Evolutionary conservation across 495 filamentous ascomycete species (phyloP), one percentile per base, ranked within the genome.

Genomic region (Collariella sp.): DNA sequence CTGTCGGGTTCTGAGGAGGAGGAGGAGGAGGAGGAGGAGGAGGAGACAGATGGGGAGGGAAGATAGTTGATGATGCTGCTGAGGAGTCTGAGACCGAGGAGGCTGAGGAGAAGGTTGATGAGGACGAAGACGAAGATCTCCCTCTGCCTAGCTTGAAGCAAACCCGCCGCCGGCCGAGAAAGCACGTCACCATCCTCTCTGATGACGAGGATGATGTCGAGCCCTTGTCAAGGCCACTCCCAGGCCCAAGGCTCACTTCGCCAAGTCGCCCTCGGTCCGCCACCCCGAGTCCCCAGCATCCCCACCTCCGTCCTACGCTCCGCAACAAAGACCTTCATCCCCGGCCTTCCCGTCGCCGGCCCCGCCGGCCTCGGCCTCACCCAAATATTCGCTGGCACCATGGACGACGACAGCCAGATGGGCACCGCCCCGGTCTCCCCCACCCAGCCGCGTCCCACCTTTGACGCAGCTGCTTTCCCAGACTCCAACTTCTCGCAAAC

Each of bases 381-480:
- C 5, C 91, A 96, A 65, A 88, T 89, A 48, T 96, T 95, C 66
- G 85, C 86, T n/a, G 89, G 87, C 23, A 96, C 91, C 2, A 84
- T 96, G 79, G 87, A 83, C 45, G 87, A 83, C 45, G 80, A 87
- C 31, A 81, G 79, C 53, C 71, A 76, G 64, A 58, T 50, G 45
- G 70, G 63, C 11, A 59, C 61, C 6, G 56, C 58, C 5, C 49
- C 56, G 24, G 54, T 54, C 34, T 71, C 67, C 2, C 70, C 72
- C n/a, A 52, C 62, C 7, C 63, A 67, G 23, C 70, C 72, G 5
- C 67, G 67, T 55, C 73, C 75, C 5, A 72, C 66, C 22, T 65
- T 67, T 68, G 64, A 63, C 41, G 54, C 52, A 31, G 62, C 63
- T 6, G 51, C 56, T 38, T 75, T 78, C 56, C 74, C 73, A 5